Base-by-base conservation (phyloP, 352 stramenopile species). In the Phytophthora kernoviae region DNA sequence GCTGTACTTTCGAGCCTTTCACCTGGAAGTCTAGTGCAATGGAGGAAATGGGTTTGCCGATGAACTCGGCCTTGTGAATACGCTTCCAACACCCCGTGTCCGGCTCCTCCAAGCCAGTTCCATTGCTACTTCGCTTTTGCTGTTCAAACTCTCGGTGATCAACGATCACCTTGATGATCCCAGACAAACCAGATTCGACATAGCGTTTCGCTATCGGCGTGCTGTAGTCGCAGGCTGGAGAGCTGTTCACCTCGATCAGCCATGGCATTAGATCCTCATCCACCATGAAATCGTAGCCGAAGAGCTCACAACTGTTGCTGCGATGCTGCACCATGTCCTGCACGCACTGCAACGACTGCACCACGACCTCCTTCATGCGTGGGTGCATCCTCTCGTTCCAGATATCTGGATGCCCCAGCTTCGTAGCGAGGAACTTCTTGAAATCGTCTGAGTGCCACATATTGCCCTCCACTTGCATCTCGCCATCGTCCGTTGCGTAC, bases 251-350 rank as follows among this genome's bases (percentile, higher is more conserved):
- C 53, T 97, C 91, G 50, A 98, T 97, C 22, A 98, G 80, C 91
- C 88, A 97, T 46, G 88, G 83, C 36, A 72, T 78, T 27, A 95
- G 65, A 9, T 81, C 62, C 15, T 93, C 77, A 70, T 98, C 90
- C 34, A 98, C 46, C 93, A 98, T 98, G 41, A 98, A 98, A 58
- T 98, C 93, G 70, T 96, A 98, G 12, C 93, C 92, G 53, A 96
- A 98, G 15, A 98, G 66, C 61, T 98, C 93, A 62, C 90, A 98
- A 33, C 75, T 93, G 60, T 97, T 97, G 43, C 80, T 79, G 46
- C 93, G 90, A 43, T 96, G 79, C 57, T 96, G 76, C 17, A 98
- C 78, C 50, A 81, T 67, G 49, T 97, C 91, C 61, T 96, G 87
- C 6, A 88, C 90, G 57, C 88, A 97, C 73, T 88, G 81, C 41